Base-by-base conservation (phyloP, 352 stramenopile genomes). In the Phytophthora megakarya region DNA sequence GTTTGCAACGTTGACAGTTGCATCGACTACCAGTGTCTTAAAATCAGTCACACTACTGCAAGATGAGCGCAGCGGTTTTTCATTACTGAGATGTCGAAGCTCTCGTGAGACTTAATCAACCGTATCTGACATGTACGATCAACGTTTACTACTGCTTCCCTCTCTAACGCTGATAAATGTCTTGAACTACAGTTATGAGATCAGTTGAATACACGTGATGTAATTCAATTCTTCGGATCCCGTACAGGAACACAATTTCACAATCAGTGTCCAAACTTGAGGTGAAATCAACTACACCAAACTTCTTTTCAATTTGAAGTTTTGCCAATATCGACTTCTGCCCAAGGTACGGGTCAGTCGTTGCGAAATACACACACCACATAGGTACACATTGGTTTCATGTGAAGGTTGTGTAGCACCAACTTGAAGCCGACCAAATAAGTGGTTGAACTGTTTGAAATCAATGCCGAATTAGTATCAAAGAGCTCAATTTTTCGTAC, bases 281-380 rank as follows among this genome's bases (percentile, higher is more conserved):
- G 65, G 39, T 19, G 70, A 70, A 60, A 89, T 68, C n/a, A n/a
- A n/a, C n/a, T n/a, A 13, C 37, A 57, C 22, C 15, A 84, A 40
- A 25, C 80, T 85, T 3, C 68, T 62, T 63, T 92, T 92, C 9
- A 89, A 67, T 18, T 73, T 77, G 13, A 28, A 92, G 76, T 47
- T 85, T 77, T 0, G 65, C 21, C n/a, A 10, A 75, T 60, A n/a
- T 84, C 75, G 37, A 88, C 48, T 1, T 47, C 68, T 12, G 40
- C 60, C 83, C 83, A 93, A 0, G 84, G 84, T 69, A 0, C 69
- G 65, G 1, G 82, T 89, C 23, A 90, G 57, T 1, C 80, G 74
- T 37, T 93, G 82, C 7, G 90, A n/a, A 22, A 92, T 89, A 38
- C 77, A 90, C 82, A 93, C 90, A n/a, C 84, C 84, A 33, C 92